Conservation (phyloP, 306 rosid species). For the Quercus gilva region DNA sequence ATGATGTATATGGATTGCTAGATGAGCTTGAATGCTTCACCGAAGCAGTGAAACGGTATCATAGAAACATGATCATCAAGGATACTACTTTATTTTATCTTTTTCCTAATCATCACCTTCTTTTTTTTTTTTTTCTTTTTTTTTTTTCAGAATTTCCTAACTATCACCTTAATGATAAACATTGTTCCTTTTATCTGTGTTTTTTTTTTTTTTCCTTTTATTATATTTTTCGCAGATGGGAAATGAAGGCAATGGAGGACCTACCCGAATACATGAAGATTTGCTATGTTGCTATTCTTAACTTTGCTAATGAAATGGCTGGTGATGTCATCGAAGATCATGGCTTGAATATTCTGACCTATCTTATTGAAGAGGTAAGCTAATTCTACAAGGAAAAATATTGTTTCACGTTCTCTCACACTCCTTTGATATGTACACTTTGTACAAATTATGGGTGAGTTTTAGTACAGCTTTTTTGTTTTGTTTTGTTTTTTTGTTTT, state of each 20-base stretch:
- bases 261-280: slow-evolving; percentile 31
- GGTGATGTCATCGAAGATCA: background rate
- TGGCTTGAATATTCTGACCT: background rate
- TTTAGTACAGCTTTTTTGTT: too few relatives aligned
- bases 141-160: too few relatives aligned
- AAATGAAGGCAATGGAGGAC: slow-evolving; percentile 9
- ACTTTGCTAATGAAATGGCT: slow-evolving; percentile 25
- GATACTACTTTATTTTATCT: background rate
- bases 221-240: slow-evolving; percentile 14
- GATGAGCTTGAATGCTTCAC: slow-evolving; percentile 37
- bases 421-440: too few relatives aligned
- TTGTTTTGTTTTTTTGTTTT: too few relatives aligned
- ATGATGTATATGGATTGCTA: slow-evolving; percentile 31
- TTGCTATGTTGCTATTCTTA: slow-evolving; percentile 20
- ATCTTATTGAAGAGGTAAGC: slow-evolving; percentile 20
- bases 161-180: background rate
- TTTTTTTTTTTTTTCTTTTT: too few relatives aligned
- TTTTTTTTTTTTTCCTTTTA: background rate
- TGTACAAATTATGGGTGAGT: too few relatives aligned
- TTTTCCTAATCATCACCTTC: too few relatives aligned
- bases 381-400: background rate
- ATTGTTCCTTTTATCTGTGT: background rate
- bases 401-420: too few relatives aligned
- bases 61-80: background rate
- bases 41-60: slow-evolving; percentile 18